phyloP scores from a whole-genome alignment of 202 grass and related monocot species.

The Hordeum pubiflorum region DNA sequence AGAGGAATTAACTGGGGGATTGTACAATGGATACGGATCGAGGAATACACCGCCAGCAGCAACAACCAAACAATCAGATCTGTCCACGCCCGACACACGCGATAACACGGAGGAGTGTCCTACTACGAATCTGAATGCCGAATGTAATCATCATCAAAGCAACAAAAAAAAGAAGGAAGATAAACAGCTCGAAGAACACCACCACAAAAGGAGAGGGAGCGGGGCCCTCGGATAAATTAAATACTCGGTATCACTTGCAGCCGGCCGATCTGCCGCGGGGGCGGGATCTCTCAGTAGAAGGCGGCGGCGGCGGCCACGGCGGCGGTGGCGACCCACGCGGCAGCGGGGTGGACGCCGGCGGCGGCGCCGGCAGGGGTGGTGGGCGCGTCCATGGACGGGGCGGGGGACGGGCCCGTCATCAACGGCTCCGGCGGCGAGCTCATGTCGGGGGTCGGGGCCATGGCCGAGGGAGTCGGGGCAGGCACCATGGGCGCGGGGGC shows the following conservation, averaged over 20 bases:
- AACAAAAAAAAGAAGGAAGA: neutral
- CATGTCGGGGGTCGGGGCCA: neutral
- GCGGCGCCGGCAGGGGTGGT: constrained; percentile 30
- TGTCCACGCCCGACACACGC: constrained; percentile 24
- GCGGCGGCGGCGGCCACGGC: constrained; percentile 30
- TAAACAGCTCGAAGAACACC: neutral
- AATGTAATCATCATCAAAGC: constrained; percentile 17
- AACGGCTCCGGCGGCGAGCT: constrained; percentile 28
- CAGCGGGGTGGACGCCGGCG: constrained; percentile 26
- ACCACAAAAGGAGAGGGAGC: neutral
- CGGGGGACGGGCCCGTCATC: neutral
- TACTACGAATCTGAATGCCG: constrained; percentile 29
- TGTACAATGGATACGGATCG: constrained; percentile 23
- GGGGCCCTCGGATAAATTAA: constrained; percentile 28
- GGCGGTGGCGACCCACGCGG: constrained; percentile 37
- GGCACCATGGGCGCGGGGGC: constrained; percentile 16
- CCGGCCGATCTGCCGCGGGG: neutral
- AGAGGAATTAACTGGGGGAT: constrained; percentile 28
- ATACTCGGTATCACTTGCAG: neutral
- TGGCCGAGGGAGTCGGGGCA: constrained; percentile 3
- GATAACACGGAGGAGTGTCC: neutral
- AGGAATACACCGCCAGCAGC: neutral
- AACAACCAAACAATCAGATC: constrained; percentile 31
- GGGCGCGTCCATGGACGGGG: neutral
- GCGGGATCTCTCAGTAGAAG: constrained; percentile 42